Base-by-base conservation (phyloP, 345 rosid species). In the Brassica juncea region DNA sequence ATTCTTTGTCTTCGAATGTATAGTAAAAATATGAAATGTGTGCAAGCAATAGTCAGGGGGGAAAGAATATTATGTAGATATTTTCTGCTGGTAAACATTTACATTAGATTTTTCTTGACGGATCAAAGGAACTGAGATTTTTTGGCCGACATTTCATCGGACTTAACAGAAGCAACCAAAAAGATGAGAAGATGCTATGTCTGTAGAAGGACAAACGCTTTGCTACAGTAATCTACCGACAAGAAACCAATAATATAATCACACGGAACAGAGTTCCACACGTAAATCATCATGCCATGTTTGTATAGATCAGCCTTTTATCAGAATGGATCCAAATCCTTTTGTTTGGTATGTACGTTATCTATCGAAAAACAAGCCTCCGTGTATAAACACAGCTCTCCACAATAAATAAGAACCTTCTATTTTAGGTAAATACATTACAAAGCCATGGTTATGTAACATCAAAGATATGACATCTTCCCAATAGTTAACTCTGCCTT, bases 251-350 rank as follows among this genome's bases (percentile, higher is more conserved):
- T 72, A 58, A 72, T 44, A 42, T 14, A 9, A 28, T 35, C 44
- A 70, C 70, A 77, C 65, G 23, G 49, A 78, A 71, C 66, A 71
- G 32, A 71, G 72, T 78, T 42, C 54, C 62, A 78, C 72, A 78
- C 82, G 82, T 16, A 52, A 78, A 42, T 66, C 57, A 19, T 37
- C 37, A 23, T 59, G 47, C 16, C 75, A 72, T 61, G 68, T 69
- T 58, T 34, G 8, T 42, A 4, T 61, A 6, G 35, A 37, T 21
- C 14, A 3, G 35, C 52, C 47, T 32, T 32, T 58, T 60, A 59
- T 72, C 73, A 73, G 31, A 71, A 79, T 59, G 57, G 15, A 27
- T 66, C 77, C 68, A 65, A 72, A 57, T 28, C 2, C 19, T 23
- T 37, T 78, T 78, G 49, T 37, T 71, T 64, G 61, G 27, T 49